These are phyloP conservation scores for Blastobotrys capitulatus DNA, from an alignment of 1,139 yeast genomes.

Conservation along the genomic window DNA sequence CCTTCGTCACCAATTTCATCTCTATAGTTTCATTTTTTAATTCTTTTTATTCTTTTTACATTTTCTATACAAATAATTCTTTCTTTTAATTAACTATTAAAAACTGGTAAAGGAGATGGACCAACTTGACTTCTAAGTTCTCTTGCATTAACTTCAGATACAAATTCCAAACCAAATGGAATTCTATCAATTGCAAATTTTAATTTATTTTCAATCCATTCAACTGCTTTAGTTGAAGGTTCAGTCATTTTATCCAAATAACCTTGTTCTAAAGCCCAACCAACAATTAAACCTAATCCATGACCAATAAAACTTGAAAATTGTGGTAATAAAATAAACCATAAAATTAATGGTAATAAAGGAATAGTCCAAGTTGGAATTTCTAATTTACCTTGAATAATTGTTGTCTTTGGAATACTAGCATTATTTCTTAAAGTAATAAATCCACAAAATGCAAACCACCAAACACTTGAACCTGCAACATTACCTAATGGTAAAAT, in stretches of 20 bases:
- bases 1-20: too few species aligned
- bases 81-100: not conserved
- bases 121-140: conserved; percentile 24
- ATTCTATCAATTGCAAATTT: conserved; percentile 46
- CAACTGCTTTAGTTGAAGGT: conserved; percentile 62
- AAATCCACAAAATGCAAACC: conserved; percentile 64
- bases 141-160: conserved; percentile 52
- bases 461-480: conserved; percentile 52
- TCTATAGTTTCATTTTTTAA: too few species aligned
- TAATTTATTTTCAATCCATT: conserved; percentile 59
- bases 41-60: too few species aligned
- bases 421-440: conserved; percentile 52
- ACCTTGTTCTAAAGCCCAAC: conserved; percentile 53
- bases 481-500: conserved; percentile 44
- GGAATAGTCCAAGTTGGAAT: conserved; percentile 65
- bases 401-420: not conserved
- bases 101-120: conserved; percentile 3
- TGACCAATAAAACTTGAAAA: conserved; percentile 71
- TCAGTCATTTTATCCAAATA: conserved; percentile 46
- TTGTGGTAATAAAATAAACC: conserved; percentile 47
- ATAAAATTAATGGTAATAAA: conserved; percentile 45
- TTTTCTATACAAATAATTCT: too few species aligned
- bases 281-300: conserved; percentile 46
- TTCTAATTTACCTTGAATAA: conserved; percentile 21
- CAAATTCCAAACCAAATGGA: conserved; percentile 49